phyloP scores from a whole-genome alignment of 1,139 yeast genomes.

The Yamadazyma songkhlaensis region DNA sequence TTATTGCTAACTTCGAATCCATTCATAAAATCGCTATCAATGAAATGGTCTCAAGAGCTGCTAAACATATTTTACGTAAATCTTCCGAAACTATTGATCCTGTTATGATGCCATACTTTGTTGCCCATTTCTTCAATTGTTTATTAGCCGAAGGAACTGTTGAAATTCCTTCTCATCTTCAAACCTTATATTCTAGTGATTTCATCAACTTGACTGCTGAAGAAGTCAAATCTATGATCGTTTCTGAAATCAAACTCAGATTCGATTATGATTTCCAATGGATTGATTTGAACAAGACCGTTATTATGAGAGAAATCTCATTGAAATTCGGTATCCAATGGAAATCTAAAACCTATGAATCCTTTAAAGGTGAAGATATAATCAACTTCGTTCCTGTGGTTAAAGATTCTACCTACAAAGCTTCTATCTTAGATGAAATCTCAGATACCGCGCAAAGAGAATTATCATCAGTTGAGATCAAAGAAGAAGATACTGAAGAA shows the following conservation, averaged over 20 bases:
- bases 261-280: slow-evolving; percentile 58
- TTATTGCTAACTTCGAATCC: slow-evolving; percentile 41
- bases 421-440: slow-evolving; percentile 73
- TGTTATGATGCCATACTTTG: slow-evolving; percentile 53
- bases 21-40: slow-evolving; percentile 50
- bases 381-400: slow-evolving; percentile 68
- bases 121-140: slow-evolving; percentile 73
- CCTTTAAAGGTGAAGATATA: slow-evolving; percentile 62
- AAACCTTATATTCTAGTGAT: slow-evolving; percentile 41
- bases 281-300: background rate
- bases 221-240: slow-evolving; percentile 42
- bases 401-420: slow-evolving; percentile 66
- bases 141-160: slow-evolving; percentile 55
- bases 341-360: slow-evolving; percentile 49
- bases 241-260: slow-evolving; percentile 52
- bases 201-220: slow-evolving; percentile 47
- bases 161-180: slow-evolving; percentile 39
- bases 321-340: slow-evolving; percentile 86
- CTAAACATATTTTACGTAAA: slow-evolving; percentile 69
- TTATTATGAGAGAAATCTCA: slow-evolving; percentile 68
- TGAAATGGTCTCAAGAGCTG: slow-evolving; percentile 77
- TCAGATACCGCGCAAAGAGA: slow-evolving; percentile 67
- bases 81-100: slow-evolving; percentile 49
- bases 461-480: slow-evolving; percentile 25
- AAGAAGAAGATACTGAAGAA: slow-evolving; percentile 28